Percentiles rank a stretch among this genome's conserved stretches.
phyloP scores from a whole-genome alignment of 2,329 filamentous ascomycete species.

The Cladorrhinum sp. region DNA sequence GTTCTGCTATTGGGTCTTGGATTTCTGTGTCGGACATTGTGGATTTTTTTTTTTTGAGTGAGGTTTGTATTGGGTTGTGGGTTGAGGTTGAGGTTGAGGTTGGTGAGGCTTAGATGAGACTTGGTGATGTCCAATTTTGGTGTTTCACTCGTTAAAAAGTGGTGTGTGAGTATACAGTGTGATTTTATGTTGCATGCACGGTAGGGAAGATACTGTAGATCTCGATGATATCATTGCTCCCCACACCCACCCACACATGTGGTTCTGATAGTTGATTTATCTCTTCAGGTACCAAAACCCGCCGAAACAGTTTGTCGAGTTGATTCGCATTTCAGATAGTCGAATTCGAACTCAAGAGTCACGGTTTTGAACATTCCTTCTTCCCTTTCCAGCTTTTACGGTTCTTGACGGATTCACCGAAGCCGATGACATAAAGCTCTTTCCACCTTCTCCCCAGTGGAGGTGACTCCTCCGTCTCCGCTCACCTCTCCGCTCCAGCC shows the following conservation, averaged over 20 bases:
- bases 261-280: neutral
- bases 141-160: neutral
- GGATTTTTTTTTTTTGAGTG: neutral
- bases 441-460: too few relatives aligned
- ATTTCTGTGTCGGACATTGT: constrained; percentile 12
- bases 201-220: neutral
- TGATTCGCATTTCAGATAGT: too few relatives aligned
- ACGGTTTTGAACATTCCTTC: too few relatives aligned
- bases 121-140: neutral
- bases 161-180: neutral
- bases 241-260: neutral
- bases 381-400: too few relatives aligned
- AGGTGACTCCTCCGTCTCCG: too few relatives aligned
- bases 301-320: too few relatives aligned
- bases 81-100: too few relatives aligned
- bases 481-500: too few relatives aligned
- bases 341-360: too few relatives aligned
- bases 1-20: constrained; percentile 45
- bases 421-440: too few relatives aligned
- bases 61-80: too few relatives aligned
- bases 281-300: neutral
- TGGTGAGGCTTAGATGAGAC: neutral
- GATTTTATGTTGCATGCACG: neutral
- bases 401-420: too few relatives aligned
- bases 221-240: neutral